A percentile compares a stretch with the other conserved stretches of the same genome.
Conservation (phyloP, 2,329 filamentous ascomycete species). For the Verticillium albo-atrum region DNA sequence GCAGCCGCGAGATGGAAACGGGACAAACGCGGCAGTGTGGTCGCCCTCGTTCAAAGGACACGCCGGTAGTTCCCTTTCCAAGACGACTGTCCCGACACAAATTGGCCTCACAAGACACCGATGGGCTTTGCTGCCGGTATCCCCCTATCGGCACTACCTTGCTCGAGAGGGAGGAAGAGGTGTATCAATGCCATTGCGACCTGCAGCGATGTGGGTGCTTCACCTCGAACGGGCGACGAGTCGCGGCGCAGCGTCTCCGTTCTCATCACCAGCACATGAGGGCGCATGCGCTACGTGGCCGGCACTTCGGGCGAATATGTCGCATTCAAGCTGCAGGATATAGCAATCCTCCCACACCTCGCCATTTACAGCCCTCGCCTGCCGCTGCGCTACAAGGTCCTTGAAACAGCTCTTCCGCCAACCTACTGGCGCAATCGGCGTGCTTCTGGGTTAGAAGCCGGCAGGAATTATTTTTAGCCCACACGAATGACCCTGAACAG, state of each 20-base stretch:
- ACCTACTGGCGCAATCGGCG: neutral
- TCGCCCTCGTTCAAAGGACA: neutral
- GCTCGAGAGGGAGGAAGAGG: neutral
- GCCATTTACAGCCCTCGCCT: neutral
- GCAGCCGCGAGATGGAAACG: constrained; percentile 4
- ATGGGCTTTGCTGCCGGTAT: neutral
- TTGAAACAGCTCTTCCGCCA: neutral
- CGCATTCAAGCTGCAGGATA: neutral
- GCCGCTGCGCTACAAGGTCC: neutral
- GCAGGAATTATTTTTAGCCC: constrained; percentile 13
- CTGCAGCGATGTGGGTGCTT: neutral
- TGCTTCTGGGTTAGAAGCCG: constrained; percentile 1
- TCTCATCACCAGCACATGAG: neutral
- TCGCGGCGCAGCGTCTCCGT: neutral
- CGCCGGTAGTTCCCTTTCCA: neutral
- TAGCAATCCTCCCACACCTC: neutral
- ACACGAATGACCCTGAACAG: constrained; percentile 4
- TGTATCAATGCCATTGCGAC: neutral
- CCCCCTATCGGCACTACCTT: neutral
- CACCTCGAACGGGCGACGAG: neutral
- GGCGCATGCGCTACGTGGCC: neutral
- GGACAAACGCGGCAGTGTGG: constrained; percentile 10
- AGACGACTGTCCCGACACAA: neutral
- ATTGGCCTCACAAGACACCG: too few species aligned
- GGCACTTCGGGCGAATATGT: neutral